Evolutionary conservation across 176 grass and related monocot genomes (phyloP).

Genomic region (Raddia guianensis): DNA sequence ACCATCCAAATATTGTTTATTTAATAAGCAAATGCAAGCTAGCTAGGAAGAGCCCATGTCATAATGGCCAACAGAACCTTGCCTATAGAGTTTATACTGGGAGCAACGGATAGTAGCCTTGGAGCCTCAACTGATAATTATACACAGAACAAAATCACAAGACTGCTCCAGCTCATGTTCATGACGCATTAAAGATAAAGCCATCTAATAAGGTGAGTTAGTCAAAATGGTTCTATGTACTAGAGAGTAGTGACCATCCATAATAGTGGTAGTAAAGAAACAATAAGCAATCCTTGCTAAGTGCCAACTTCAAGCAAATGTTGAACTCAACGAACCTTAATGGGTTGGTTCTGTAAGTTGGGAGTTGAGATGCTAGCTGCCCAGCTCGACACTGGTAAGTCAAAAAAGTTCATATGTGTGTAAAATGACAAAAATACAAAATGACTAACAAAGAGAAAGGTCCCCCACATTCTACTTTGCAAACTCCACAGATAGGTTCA

Average conservation of each 20-base stretch:
- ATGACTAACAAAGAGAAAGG: conserved; percentile 25
- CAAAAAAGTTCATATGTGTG: conserved; percentile 24
- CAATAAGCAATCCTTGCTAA: conserved; percentile 1
- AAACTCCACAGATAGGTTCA: conserved; percentile 33
- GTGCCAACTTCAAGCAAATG: conserved; percentile 10
- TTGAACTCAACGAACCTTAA: conserved; percentile 12
- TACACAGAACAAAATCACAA: conserved; percentile 33
- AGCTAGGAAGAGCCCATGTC: conserved; percentile 41
- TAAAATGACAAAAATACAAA: conserved; percentile 34
- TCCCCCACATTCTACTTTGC: conserved; percentile 30
- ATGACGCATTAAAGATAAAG: conserved; percentile 20
- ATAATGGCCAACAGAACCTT: conserved; percentile 40
- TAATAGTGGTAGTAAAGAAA: not conserved
- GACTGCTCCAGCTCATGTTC: conserved; percentile 31
- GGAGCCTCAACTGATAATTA: conserved; percentile 31
- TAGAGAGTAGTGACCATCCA: conserved; percentile 2
- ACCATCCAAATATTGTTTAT: conserved; percentile 36
- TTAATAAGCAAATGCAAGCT: conserved; percentile 47
- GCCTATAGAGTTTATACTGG: conserved; percentile 29
- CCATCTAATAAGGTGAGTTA: conserved; percentile 19
- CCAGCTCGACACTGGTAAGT: conserved; percentile 20
- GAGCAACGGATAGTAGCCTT: conserved; percentile 36
- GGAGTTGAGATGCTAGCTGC: not conserved
- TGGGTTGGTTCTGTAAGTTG: not conserved
- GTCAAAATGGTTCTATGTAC: conserved; percentile 19